phyloP scores from a whole-genome alignment of 2,329 filamentous ascomycete genomes.

The Fusarium marasasianum region DNA sequence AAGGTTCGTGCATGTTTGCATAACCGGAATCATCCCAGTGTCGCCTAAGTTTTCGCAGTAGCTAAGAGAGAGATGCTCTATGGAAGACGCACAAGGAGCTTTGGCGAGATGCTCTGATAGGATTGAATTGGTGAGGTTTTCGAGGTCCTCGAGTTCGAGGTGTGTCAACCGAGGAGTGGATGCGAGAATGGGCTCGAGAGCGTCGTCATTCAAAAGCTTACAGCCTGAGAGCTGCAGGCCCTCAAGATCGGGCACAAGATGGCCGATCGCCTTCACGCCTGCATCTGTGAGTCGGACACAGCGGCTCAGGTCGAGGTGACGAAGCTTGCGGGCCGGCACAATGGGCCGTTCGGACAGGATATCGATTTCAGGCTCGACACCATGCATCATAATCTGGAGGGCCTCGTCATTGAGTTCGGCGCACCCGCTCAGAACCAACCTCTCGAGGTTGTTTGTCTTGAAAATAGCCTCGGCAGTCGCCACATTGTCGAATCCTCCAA shows the following conservation, averaged over 20 bases:
- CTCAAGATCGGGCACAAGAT: constrained; percentile 81
- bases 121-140: constrained; percentile 77
- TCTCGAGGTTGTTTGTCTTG: constrained; percentile 80
- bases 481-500: constrained; percentile 79
- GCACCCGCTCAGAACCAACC: constrained; percentile 84
- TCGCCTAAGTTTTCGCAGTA: constrained; percentile 91
- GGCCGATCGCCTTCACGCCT: constrained; percentile 75
- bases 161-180: constrained; percentile 83
- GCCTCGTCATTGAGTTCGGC: constrained; percentile 79
- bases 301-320: constrained; percentile 85
- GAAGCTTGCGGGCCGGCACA: constrained; percentile 79
- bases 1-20: constrained; percentile 78
- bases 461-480: constrained; percentile 80
- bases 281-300: constrained; percentile 78
- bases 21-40: constrained; percentile 80
- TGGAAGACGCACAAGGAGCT: constrained; percentile 74
- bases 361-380: constrained; percentile 80
- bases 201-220: constrained; percentile 75
- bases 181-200: constrained; percentile 76
- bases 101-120: constrained; percentile 78
- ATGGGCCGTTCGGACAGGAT: constrained; percentile 79
- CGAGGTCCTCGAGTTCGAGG: constrained; percentile 88
- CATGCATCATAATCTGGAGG: constrained; percentile 78
- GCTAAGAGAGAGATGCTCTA: constrained; percentile 87
- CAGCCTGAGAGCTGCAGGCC: constrained; percentile 86